Evolutionary conservation across 139 green algal species (phyloP), one percentile per base, ranked within the genome.

Genomic region (Desmodesmus armatus): DNA sequence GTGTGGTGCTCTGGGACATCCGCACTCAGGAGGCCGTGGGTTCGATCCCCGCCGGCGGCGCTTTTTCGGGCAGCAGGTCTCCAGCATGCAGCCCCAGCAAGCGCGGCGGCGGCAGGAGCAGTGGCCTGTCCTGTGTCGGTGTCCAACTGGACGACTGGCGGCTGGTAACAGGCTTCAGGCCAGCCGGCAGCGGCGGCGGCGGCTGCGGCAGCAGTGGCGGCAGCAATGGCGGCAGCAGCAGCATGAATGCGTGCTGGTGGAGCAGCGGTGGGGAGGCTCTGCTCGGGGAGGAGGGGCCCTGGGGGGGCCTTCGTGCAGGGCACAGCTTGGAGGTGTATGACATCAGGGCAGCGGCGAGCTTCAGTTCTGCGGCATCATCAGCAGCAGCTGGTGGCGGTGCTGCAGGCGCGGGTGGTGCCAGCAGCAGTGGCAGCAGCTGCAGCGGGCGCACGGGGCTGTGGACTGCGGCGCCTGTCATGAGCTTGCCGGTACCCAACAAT

Each of bases 111-210:
- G 13, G 7, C 72, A 80, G 72, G 37, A 39, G 72, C 75, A 49
- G 53, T 41, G 13, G 58, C 58, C 58, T 35, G 66, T 19, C 69
- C 23, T 90, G 87, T 53, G 63, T 85, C 17, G 89, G 89, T 7
- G 83, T 91, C 21, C 86, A 91, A 67, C 74, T 92, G 86, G 89
- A 92, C 25, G 89, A 92, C 29, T 92, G 89, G 89, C 91, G 91
- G 84, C 80, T 92, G 49, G 73, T 92, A 21, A 71, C 31, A 6
- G 86, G 86, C 33, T 88, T 87, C 35, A 51, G 44, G 33, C n/a
- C n/a, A n/a, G n/a, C n/a, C n/a, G n/a, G n/a, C n/a, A n/a, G n/a
- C n/a, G n/a, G n/a, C n/a, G n/a, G n/a, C 71, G 31, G 71, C 25
- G n/a, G 4, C 0, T 31, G 71, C 25, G 23, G 76, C 17, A 71